phyloP scores from a whole-genome alignment of 495 filamentous ascomycete species.

The Parathielavia hyrcaniae region DNA sequence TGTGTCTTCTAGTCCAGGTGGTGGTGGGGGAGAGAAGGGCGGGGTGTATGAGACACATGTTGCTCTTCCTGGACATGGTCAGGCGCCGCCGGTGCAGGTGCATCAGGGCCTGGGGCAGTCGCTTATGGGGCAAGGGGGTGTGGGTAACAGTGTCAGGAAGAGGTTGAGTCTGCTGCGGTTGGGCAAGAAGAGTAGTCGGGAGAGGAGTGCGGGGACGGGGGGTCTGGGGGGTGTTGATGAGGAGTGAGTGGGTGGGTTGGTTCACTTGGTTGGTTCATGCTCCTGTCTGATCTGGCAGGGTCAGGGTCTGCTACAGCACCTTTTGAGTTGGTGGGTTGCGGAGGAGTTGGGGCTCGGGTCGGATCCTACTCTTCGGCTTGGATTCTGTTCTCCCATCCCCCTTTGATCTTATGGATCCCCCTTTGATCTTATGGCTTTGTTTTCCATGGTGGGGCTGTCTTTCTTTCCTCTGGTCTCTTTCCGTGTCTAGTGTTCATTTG shows the following conservation, averaged over 20 bases:
- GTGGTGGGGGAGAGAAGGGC: neutral
- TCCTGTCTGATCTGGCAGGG: too few species aligned
- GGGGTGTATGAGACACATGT: slow-evolving; percentile 1
- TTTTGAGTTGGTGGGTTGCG: too few species aligned
- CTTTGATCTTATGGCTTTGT: too few species aligned
- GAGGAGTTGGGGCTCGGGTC: too few species aligned
- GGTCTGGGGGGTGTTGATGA: slow-evolving; percentile 41
- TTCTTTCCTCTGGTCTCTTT: neutral
- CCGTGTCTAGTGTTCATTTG: neutral
- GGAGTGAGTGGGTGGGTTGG: slow-evolving; percentile 19
- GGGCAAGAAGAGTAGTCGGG: slow-evolving; percentile 57
- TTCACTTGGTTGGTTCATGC: too few species aligned
- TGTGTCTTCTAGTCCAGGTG: neutral
- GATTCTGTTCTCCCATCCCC: too few species aligned
- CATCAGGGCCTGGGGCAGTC: neutral
- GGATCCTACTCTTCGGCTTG: too few species aligned
- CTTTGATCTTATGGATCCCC: too few species aligned
- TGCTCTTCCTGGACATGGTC: neutral
- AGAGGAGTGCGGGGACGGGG: neutral
- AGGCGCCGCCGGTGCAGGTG: neutral
- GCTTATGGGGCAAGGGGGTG: slow-evolving; percentile 6
- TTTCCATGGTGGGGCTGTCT: neutral
- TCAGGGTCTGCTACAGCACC: too few species aligned
- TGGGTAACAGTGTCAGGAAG: slow-evolving; percentile 53
- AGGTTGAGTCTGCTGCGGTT: slow-evolving; percentile 62